Evolutionary conservation across 306 rosid species (phyloP).

Genomic region (Lathyrus aphaca): DNA sequence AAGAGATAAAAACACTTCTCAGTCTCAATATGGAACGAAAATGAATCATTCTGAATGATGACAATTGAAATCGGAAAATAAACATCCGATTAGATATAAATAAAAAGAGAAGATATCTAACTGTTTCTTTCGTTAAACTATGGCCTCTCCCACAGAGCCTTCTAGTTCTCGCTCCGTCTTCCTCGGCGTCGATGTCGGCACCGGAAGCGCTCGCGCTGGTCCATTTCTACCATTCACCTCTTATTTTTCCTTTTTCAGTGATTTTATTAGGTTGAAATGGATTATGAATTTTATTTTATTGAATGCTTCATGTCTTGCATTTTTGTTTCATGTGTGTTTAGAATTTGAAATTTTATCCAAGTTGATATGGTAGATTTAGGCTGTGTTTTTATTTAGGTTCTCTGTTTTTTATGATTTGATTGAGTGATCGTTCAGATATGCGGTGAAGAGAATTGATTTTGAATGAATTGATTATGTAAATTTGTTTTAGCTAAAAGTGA

Average conservation of each 20-base stretch:
- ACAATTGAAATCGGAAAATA: constrained; percentile 2
- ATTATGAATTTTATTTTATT: not conserved
- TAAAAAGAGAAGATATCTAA: constrained; percentile 26
- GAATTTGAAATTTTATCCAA: not conserved
- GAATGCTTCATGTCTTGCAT: not conserved
- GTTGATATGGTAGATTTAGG: not conserved
- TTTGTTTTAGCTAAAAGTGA: too few species aligned
- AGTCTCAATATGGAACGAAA: not conserved
- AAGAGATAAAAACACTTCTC: not conserved
- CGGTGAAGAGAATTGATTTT: too few species aligned
- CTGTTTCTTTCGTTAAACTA: constrained; percentile 45
- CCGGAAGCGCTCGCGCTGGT: constrained; percentile 99
- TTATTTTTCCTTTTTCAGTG: not conserved
- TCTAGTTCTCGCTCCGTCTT: constrained; percentile 57
- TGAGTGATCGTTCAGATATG: too few species aligned
- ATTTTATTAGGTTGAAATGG: not conserved
- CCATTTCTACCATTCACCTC: constrained; percentile 4
- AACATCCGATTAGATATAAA: not conserved
- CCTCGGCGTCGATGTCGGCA: constrained; percentile 95
- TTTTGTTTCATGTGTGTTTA: not conserved
- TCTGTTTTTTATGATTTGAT: not conserved
- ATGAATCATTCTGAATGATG: not conserved
- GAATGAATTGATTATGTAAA: too few species aligned
- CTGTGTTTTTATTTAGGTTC: not conserved
- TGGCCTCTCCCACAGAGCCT: constrained; percentile 47